Base-by-base conservation (phyloP, 2,329 filamentous ascomycete species). In the Aspergillus amoenus region DNA sequence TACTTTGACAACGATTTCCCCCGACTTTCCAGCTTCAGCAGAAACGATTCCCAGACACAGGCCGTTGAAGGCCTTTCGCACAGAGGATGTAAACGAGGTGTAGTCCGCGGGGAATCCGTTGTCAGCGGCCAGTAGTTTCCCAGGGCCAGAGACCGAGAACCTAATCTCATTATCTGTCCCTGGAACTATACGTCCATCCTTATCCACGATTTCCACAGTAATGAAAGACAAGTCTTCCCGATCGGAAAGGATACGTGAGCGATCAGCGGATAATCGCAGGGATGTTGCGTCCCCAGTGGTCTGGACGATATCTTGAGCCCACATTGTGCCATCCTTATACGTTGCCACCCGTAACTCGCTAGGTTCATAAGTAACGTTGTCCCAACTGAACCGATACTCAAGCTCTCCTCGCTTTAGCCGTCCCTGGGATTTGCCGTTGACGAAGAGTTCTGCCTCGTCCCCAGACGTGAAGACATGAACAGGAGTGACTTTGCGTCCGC, bases 391-490 rank as follows among this genome's bases (percentile, higher is more conserved):
- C 4, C 54, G 54, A 45, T 56, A 56, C 15, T 43, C 32, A 3
- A 56, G 32, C 1, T 24, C n/a, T 7, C 22, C 27, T 11, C 37
- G 41, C 9, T 39, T 27, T 2, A 45, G 21, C 3, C 46, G 13
- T 6, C 54, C 54, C 21, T 56, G 54, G 3, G 46, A 51, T 2
- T 32, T 5, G 5, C 54, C 54, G 32, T 56, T 56, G 1, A 56
- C n/a, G n/a, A 56, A 56, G 0, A 56, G 41, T 27, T 56, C 54
- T 2, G 54, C 54, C 40, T 56, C 54, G 13, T 56, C 54, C 2
- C n/a, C 54, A 15, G 54, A 51, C 4, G 54, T 39, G 37, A 56
- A 56, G 27, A 56, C 54, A 27, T 56, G 54, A 9, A 56, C 54
- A 2, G 54, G 54, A 2, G 54, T 56, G 8, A 50, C 41, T 41